Base-by-base conservation (phyloP, 2,329 filamentous ascomycete species). In the Calonectria pteridis region DNA sequence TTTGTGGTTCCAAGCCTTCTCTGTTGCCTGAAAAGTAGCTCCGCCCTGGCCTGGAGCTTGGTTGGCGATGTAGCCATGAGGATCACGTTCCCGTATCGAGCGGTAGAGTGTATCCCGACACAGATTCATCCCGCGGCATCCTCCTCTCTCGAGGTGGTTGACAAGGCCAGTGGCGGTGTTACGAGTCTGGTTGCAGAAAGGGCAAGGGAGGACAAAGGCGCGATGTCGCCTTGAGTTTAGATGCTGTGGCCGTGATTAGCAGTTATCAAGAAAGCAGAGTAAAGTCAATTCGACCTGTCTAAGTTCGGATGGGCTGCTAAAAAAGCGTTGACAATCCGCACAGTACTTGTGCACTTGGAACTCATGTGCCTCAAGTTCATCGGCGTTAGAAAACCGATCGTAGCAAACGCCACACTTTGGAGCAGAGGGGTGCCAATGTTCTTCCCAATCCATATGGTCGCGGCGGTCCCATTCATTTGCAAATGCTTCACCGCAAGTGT, bases 141-240 rank as follows among this genome's bases (percentile, higher is more conserved):
- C 81, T n/a, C 88, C 88, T 0, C 77, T 82, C 75, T 93, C 92
- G 0, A 93, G 81, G 74, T 93, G 90, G 78, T 91, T 85, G 0
- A 84, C 79, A 6, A 93, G 76, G 5, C 90, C 91, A 1, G 88
- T 89, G 2, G 90, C 89, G 0, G 88, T 87, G 13, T 86, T 82
- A 73, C 85, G 90, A 3, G 11, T 33, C 2, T 59, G 72, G 43
- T 84, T 79, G 82, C 92, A 93, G 77, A 91, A 93, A 0, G 89
- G 91, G 65, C 92, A 94, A 0, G 51, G 84, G 84, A 77, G 29
- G 1, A 31, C 58, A 11, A 2, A 37, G 2, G 50, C 31, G 2
- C 40, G 72, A 62, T 93, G 91, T 58, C 81, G 77, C 6, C 83
- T 83, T 0, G 90, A 92, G 31, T 88, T 88, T 3, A 90, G 83